A percentile compares a stretch with the other conserved stretches of the same genome.
These are phyloP conservation scores for Fomitopsis palustris DNA, from an alignment of 1,284 basidiomycete species.

Conservation along the genomic window DNA sequence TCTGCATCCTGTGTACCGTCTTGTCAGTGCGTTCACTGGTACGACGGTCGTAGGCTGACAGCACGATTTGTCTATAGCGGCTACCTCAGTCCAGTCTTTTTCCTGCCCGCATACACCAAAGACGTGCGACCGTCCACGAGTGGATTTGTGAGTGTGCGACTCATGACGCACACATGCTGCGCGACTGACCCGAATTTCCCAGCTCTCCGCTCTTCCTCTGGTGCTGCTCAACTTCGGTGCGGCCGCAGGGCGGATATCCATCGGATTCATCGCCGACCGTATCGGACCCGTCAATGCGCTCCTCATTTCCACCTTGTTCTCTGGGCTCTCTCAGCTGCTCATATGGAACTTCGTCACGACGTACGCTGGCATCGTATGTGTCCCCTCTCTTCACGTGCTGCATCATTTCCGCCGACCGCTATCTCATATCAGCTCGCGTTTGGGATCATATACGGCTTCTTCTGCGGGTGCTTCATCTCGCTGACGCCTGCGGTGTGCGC, in stretches of 20 bases:
- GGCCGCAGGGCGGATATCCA: constrained; percentile 17
- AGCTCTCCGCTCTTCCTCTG: constrained; percentile 20
- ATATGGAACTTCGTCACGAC: constrained; percentile 22
- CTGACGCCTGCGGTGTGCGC: constrained; percentile 21
- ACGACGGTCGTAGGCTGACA: not conserved
- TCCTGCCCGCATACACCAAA: constrained; percentile 18
- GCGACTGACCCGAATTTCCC: not conserved
- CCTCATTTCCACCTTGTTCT: constrained; percentile 16
- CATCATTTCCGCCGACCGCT: not conserved
- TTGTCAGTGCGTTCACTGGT: constrained; percentile 13
- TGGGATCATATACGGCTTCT: constrained; percentile 23
- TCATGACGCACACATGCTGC: not conserved
- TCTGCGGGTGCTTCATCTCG: constrained; percentile 25
- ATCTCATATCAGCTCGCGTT: constrained; percentile 17
- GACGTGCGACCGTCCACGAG: constrained; percentile 16
- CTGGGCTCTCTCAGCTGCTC: constrained; percentile 21
- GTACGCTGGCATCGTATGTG: constrained; percentile 23
- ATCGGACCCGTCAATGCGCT: constrained; percentile 23
- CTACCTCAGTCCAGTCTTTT: constrained; percentile 22
- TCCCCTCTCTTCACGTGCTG: not conserved
- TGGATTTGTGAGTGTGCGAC: constrained; percentile 13
- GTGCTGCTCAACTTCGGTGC: constrained; percentile 22
- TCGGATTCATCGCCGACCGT: constrained; percentile 22
- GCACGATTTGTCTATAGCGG: constrained; percentile 13
- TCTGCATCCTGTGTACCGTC: constrained; percentile 19